Evolutionary conservation across 2,329 filamentous ascomycete genomes (phyloP).

Genomic region (Zymoseptoria ardabiliae): DNA sequence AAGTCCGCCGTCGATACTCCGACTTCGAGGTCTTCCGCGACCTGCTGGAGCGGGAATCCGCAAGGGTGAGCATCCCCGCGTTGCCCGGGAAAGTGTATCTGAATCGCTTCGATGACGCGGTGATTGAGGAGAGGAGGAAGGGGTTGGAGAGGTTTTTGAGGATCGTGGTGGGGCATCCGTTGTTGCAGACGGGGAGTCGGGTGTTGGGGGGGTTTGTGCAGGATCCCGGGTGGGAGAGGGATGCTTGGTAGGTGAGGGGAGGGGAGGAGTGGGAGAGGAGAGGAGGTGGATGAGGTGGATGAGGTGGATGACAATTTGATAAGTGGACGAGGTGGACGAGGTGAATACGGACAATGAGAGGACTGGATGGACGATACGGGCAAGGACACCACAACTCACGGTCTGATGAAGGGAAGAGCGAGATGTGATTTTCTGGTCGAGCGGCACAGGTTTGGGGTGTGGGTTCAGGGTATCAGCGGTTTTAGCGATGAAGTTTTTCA

Average conservation of each 20-base stretch:
- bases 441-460: neutral
- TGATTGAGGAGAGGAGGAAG: constrained; percentile 88
- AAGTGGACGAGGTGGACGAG: neutral
- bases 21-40: constrained; percentile 99
- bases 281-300: neutral
- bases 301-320: too few relatives aligned
- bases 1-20: constrained; percentile 87
- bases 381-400: neutral
- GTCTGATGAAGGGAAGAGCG: neutral
- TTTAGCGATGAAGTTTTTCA: neutral
- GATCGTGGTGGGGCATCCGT: constrained; percentile 93
- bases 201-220: constrained; percentile 95
- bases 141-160: constrained; percentile 92
- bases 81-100: constrained; percentile 96
- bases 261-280: neutral
- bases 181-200: constrained; percentile 95
- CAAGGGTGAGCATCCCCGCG: constrained; percentile 89
- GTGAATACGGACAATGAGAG: neutral
- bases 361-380: neutral
- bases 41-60: constrained; percentile 90
- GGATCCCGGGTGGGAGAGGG: constrained; percentile 86
- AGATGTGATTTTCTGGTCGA: neutral
- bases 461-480: neutral
- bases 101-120: constrained; percentile 94
- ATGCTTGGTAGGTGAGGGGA: constrained; percentile 57